Evolutionary conservation across 192 early-diverging fungal species (phyloP), one percentile per base, ranked within the genome.

Genomic region (Allomyces macrogynus): DNA sequence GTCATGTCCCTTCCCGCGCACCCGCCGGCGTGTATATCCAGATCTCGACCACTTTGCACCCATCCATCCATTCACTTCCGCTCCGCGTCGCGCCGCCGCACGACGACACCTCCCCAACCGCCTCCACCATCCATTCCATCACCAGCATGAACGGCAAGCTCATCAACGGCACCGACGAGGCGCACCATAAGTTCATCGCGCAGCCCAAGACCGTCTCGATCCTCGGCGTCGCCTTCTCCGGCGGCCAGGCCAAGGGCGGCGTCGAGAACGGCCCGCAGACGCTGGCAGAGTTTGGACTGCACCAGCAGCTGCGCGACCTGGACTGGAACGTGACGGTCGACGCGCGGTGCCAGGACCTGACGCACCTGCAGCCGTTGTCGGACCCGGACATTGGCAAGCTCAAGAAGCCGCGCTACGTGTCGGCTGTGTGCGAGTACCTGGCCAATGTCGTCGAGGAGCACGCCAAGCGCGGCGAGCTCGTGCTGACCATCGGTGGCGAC

Each of bases 401-500:
- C 65, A 90, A 92, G 74, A 87, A 92, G 67, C 87, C 88, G 25
- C 80, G 83, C 27, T 91, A 82, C 67, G 91, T 93, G 63, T 87
- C 89, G 23, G 68, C 76, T 12, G 91, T 92, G 1, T 85, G 89
- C 9, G 70, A 87, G 42, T 71, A 73, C 9, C 82, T 93, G 9
- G 68, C 82, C 18, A 66, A 81, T 25, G 74, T 81, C 43, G 87
- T 97, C 24, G 71, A 79, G 62, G 74, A 69, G 18, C 78, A 81
- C 49, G 81, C 84, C 68, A 73, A 68, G 65, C 67, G 79, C 66
- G 85, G 89, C 4, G 76, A 88, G n/a, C 67, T 97, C 23, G 91
- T 89, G 12, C 68, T 97, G 42, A 97, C 92, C 20, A 75, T 97
- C 44, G 94, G 94, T 64, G 94, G 92, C 42, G 94, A 97, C 77